These are phyloP conservation scores for Brasilioporus rufonigricans DNA, from an alignment of 768 basidiomycete genomes.

Conservation along the genomic window DNA sequence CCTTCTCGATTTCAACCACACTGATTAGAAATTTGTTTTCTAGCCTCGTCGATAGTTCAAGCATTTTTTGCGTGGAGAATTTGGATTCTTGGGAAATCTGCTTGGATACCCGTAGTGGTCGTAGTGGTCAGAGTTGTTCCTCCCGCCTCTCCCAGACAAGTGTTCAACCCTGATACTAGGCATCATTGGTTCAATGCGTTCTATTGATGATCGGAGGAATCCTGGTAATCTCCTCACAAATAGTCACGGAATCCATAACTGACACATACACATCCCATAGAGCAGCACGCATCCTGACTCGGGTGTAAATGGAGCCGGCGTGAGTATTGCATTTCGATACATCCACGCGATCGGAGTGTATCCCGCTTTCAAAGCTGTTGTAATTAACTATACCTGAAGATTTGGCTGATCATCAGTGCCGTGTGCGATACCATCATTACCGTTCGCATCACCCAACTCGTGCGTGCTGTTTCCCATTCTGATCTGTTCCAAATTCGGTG, in stretches of 20 bases:
- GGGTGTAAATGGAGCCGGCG: conserved; percentile 6
- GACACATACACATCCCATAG: background rate
- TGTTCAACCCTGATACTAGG: background rate
- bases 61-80: conserved; percentile 11
- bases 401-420: conserved; percentile 12
- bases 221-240: background rate
- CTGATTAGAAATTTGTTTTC: background rate
- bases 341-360: background rate
- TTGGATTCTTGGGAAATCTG: conserved; percentile 3
- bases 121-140: background rate
- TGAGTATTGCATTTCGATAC: background rate
- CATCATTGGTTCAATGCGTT: conserved; percentile 2
- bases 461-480: background rate
- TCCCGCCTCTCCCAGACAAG: background rate
- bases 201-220: background rate
- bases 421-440: conserved; percentile 11
- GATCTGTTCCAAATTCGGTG: background rate
- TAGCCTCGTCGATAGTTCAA: conserved; percentile 6
- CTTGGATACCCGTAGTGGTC: conserved; percentile 2
- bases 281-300: background rate
- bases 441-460: conserved; percentile 8
- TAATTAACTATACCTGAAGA: background rate
- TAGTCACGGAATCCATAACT: too few species aligned
- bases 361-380: background rate
- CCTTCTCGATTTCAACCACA: background rate